Conservation (phyloP, 768 basidiomycete genomes). For the Peribolospora baueri region DNA sequence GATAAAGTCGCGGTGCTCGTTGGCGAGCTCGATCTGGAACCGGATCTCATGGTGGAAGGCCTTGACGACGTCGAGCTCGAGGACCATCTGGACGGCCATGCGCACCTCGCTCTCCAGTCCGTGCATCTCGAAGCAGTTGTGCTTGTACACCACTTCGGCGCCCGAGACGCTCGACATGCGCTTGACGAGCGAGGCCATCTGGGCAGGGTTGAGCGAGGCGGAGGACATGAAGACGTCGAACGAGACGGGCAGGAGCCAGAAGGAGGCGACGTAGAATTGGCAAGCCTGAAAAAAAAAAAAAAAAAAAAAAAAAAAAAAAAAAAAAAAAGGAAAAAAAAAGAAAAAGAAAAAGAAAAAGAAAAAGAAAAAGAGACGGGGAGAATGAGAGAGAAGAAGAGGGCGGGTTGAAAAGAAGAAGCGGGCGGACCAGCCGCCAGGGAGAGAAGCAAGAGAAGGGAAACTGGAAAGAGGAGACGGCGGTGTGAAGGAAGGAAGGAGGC, state of each 20-base stretch:
- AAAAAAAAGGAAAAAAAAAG: neutral
- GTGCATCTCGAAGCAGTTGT: slow-evolving; percentile 92
- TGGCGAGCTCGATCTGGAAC: slow-evolving; percentile 90
- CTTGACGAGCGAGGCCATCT: slow-evolving; percentile 62
- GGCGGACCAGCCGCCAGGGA: too few relatives aligned
- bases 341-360: neutral
- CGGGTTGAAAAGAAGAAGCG: neutral
- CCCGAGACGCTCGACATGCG: slow-evolving; percentile 66
- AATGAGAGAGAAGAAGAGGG: neutral
- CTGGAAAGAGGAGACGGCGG: too few relatives aligned
- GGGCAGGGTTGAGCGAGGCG: slow-evolving; percentile 44
- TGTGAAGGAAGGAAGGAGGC: too few relatives aligned
- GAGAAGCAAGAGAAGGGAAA: too few relatives aligned
- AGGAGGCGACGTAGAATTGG: slow-evolving; percentile 85
- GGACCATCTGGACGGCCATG: slow-evolving; percentile 53
- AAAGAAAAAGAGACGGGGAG: slow-evolving; percentile 4
- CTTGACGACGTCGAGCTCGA: slow-evolving; percentile 81
- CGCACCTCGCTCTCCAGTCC: slow-evolving; percentile 80
- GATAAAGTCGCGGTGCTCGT: slow-evolving; percentile 96
- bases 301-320: neutral
- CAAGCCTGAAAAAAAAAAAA: slow-evolving; percentile 36
- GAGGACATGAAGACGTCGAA: slow-evolving; percentile 79
- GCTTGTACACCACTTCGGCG: slow-evolving; percentile 87
- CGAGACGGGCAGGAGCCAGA: slow-evolving; percentile 82
- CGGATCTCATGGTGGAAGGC: slow-evolving; percentile 93